Base-by-base conservation (phyloP, 1,139 yeast genomes). In the Suhomyces yuchorum region DNA sequence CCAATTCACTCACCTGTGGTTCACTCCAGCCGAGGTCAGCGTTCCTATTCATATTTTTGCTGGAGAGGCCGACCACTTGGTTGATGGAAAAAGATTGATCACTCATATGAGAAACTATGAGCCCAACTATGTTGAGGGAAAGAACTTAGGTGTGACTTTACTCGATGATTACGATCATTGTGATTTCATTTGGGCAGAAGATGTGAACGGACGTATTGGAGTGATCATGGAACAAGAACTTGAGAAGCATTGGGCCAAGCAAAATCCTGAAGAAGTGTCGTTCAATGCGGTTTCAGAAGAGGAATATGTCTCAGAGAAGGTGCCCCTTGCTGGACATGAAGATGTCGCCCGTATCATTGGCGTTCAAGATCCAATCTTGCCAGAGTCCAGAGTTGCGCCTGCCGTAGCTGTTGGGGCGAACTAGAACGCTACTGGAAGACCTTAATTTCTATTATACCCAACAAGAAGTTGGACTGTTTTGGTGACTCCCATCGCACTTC, bases 41-140 rank as follows among this genome's bases (percentile, higher is more conserved):
- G 64, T 73, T 0, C 86, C 89, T 0, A 69, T 87, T 56, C 69
- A 82, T 44, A 62, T 86, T 7, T 81, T 87, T 54, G 73, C 81
- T 9, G 90, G 91, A 1, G 85, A 75, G 14, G 62, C 68, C 30
- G 96, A 88, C 60, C 72, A 70, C 53, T 70, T 89, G 43, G 96
- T 88, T 18, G 84, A 85, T 60, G 88, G 91, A 0, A 70, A 69
- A 30, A 65, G 81, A 46, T 73, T 89, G 20, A 69, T 72, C 2
- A 56, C 75, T 2, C 85, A 83, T 60, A 73, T 86, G 70, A 62
- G 68, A 22, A 63, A 71, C 41, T 71, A 72, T 53, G 93, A 86
- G 61, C 63, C 74, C 0, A 63, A 66, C 2, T 73, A 71, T 40
- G 61, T 66, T 44, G 71, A 67, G 50, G 79, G 73, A 2, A 57